Evolutionary conservation across 495 filamentous ascomycete genomes (phyloP).

Genomic region (Lichina pygmaea): DNA sequence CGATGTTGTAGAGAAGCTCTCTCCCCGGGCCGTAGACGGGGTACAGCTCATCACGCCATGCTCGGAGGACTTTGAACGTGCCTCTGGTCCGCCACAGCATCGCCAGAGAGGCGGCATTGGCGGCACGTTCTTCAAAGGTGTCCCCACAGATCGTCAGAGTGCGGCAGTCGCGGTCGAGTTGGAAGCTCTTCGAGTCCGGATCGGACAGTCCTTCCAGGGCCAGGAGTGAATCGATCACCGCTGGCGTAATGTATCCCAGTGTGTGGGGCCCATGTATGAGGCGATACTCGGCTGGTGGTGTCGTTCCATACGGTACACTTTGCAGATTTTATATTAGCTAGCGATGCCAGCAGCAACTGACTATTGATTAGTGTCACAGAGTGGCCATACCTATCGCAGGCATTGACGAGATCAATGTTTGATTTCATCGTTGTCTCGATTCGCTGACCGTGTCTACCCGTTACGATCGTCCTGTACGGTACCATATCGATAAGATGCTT

Average conservation of each 20-base stretch:
- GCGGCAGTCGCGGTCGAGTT: constrained; percentile 1
- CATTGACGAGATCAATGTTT: constrained; percentile 24
- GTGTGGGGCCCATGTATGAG: constrained; percentile 22
- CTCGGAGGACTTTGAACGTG: constrained; percentile 43
- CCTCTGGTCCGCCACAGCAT: constrained; percentile 30
- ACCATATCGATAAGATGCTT: no score
- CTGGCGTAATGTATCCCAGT: constrained; percentile 18
- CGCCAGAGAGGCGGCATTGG: constrained; percentile 1
- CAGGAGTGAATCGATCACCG: background rate
- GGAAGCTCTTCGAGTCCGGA: background rate
- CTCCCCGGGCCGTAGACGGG: constrained; percentile 41
- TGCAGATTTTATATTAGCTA: no score
- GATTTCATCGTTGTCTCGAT: constrained; percentile 13
- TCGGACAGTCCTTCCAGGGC: background rate
- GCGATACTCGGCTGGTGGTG: constrained; percentile 22
- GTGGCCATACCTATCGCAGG: constrained; percentile 27
- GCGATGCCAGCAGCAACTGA: no score
- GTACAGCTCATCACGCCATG: constrained; percentile 80
- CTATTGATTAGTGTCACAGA: background rate
- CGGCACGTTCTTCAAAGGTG: background rate
- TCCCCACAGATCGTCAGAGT: background rate
- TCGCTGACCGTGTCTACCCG: no score
- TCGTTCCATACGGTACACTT: constrained; percentile 19
- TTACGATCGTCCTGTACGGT: no score
- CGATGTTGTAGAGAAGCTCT: constrained; percentile 45